Base-by-base conservation (phyloP, 371 early-diverging fungal genomes). In the Apophysomyces sp. region DNA sequence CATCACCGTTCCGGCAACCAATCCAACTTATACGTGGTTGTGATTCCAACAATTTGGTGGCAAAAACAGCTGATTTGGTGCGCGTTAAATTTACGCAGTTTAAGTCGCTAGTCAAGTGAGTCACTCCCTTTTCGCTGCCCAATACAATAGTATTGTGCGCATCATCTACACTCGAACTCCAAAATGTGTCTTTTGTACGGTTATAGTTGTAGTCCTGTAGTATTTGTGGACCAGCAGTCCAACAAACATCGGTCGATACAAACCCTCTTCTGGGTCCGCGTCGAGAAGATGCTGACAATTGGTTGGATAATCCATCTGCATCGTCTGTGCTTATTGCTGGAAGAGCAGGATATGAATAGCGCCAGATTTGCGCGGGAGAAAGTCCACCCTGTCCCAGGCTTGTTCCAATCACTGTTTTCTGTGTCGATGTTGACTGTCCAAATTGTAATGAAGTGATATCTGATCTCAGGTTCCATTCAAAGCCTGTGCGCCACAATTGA, bases 1-100 rank as follows among this genome's bases (percentile, higher is more conserved):
- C 4, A 11, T 52, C 39, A 7, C 76, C 72, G 26, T 72, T 65
- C 5, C 76, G 62, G 36, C 58, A 52, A 1, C 76, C 76, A 13
- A 58, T 29, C 67, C 67, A 69, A 28, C 58, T 63, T 2, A 13
- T 30, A 5, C 29, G 30, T 13, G 56, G 71, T 6, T 55, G 57
- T 1, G 29, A 12, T 2, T 37, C 40, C 7, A 56, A 41, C 1
- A 55, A 27, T 31, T 58, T 40, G 1, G 60, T 51, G 12, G 65
- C 52, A 52, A 74, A 66, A 1, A 72, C 62, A 18, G 67, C 59
- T 0, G 72, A 67, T 24, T 54, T 41, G 2, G 52, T 44, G 2
- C 15, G 44, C 2, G 15, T 11, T 11, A 21, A 24, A 13, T 36
- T 28, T 11, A 44, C 21, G 12, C 44, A 27, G 34, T 41, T 26